Conservation (phyloP, 2,329 filamentous ascomycete genomes). For the Aspergillus pseudoterreus region DNA sequence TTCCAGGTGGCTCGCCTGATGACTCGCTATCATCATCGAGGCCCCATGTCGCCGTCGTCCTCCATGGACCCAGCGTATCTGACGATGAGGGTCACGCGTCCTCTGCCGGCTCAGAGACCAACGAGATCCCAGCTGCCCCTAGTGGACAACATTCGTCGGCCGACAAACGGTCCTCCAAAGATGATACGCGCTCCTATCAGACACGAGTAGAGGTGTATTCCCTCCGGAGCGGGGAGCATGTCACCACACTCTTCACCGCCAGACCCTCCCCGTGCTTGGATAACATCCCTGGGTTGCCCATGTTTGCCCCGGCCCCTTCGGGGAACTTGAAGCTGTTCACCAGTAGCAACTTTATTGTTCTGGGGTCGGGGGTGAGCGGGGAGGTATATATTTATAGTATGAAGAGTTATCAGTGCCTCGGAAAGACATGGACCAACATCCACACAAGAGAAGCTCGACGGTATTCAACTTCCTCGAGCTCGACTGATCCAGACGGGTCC, state of each 20-base stretch:
- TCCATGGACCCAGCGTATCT: slow-evolving; percentile 69
- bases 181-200: slow-evolving; percentile 57
- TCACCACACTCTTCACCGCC: slow-evolving; percentile 72
- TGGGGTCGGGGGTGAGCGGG: slow-evolving; percentile 78
- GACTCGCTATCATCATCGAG: slow-evolving; percentile 55
- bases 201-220: slow-evolving; percentile 89
- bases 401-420: slow-evolving; percentile 62
- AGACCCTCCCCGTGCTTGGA: slow-evolving; percentile 58
- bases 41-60: slow-evolving; percentile 72
- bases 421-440: slow-evolving; percentile 87
- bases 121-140: slow-evolving; percentile 29
- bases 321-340: slow-evolving; percentile 72
- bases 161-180: slow-evolving; percentile 21
- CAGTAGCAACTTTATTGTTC: slow-evolving; percentile 65
- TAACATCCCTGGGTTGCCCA: slow-evolving; percentile 57
- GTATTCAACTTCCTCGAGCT: slow-evolving; percentile 45
- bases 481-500: slow-evolving; percentile 42
- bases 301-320: slow-evolving; percentile 64
- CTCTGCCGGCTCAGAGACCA: slow-evolving; percentile 32
- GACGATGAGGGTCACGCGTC: slow-evolving; percentile 34
- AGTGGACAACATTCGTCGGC: slow-evolving; percentile 19
- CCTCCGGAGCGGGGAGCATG: slow-evolving; percentile 65
- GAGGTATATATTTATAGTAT: slow-evolving; percentile 76
- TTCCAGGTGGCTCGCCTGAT: slow-evolving; percentile 62
- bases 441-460: slow-evolving; percentile 51